Percentiles rank a stretch among this genome's conserved stretches.
Conservation (phyloP, 106 monocot genomes). For the Dioscorea zingiberensis region DNA sequence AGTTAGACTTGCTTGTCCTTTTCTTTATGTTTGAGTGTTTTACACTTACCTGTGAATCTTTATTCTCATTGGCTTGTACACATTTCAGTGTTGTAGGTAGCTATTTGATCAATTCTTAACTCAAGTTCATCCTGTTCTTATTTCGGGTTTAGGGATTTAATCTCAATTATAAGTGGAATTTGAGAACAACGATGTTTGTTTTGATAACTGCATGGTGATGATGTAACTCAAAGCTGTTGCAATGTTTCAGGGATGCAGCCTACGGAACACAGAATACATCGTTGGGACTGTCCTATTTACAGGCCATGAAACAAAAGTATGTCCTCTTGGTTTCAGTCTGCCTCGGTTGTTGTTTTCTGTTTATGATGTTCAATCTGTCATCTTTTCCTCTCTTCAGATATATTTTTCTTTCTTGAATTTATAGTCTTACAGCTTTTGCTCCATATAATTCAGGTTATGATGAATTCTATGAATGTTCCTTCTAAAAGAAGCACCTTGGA, state of each 20-base stretch:
- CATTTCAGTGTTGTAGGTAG: no score
- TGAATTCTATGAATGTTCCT: conserved; percentile 99
- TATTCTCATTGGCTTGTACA: no score
- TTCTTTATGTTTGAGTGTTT: no score
- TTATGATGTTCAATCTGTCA: not conserved
- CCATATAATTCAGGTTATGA: conserved; percentile 74
- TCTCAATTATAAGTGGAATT: no score
- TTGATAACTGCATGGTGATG: no score
- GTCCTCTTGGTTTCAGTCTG: conserved; percentile 1
- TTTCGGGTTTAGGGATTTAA: no score
- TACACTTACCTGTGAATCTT: no score
- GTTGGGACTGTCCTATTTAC: conserved; percentile 92
- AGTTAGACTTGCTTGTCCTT: no score
- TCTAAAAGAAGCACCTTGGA: conserved; percentile 99
- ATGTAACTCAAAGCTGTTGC: not conserved
- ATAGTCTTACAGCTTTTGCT: not conserved
- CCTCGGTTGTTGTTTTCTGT: no score
- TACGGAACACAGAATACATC: conserved; percentile 92
- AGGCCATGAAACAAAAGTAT: conserved; percentile 96
- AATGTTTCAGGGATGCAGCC: conserved; percentile 81
- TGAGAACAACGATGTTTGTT: no score
- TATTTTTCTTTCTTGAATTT: not conserved
- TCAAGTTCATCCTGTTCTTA: no score
- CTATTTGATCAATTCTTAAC: no score
- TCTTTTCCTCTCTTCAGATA: not conserved